Evolutionary conservation across 768 basidiomycete species (phyloP).

Genomic region (Trametes maxima): DNA sequence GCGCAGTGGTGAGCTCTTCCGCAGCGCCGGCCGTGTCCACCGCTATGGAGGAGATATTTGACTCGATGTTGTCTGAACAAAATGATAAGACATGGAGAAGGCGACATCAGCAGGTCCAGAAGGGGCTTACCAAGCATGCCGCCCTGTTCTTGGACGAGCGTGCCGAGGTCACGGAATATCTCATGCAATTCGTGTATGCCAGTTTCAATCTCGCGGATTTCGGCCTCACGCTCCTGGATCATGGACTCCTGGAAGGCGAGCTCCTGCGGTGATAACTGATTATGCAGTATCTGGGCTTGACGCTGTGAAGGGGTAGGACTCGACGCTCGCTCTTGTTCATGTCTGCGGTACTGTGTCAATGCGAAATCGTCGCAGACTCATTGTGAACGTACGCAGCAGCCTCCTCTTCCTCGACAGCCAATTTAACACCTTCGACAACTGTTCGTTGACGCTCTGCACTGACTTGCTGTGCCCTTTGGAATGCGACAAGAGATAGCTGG

Average conservation of each 20-base stretch:
- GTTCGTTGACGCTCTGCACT: conserved; percentile 90
- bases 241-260: conserved; percentile 95
- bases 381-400: conserved; percentile 35
- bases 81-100: background rate
- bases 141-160: conserved; percentile 92
- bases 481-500: conserved; percentile 84
- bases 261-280: conserved; percentile 85
- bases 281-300: conserved; percentile 70
- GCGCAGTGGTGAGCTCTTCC: conserved; percentile 85
- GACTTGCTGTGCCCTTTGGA: conserved; percentile 88
- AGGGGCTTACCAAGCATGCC: conserved; percentile 80
- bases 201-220: conserved; percentile 95
- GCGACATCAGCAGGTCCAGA: background rate
- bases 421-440: conserved; percentile 84
- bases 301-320: conserved; percentile 56
- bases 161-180: conserved; percentile 95
- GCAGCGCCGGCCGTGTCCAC: conserved; percentile 81
- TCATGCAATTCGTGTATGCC: conserved; percentile 96
- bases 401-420: conserved; percentile 76
- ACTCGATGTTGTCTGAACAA: conserved; percentile 86
- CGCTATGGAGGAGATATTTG: conserved; percentile 86
- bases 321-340: conserved; percentile 26
- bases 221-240: conserved; percentile 90
- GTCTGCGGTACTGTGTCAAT: conserved; percentile 9
- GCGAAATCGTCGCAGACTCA: background rate